These are phyloP conservation scores for Mortierella sp. DNA, from an alignment of 371 early-diverging fungal genomes.

Conservation along the genomic window DNA sequence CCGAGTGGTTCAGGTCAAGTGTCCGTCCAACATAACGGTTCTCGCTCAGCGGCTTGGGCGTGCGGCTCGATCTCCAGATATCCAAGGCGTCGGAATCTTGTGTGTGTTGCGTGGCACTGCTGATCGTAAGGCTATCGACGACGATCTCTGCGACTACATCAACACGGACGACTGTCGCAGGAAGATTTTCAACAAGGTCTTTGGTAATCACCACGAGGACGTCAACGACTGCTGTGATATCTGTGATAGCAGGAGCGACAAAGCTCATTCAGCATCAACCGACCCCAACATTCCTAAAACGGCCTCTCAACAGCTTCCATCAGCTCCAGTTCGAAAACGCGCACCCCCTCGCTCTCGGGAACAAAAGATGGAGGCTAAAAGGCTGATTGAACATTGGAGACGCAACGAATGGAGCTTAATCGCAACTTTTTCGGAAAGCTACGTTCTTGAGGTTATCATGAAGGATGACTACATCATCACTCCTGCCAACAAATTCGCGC, in stretches of 20 bases:
- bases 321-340: too few relatives aligned
- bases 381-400: too few relatives aligned
- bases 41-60: slow-evolving; percentile 12
- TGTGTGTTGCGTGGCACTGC: neutral
- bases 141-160: neutral
- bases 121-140: neutral
- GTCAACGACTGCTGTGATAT: neutral
- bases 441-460: too few relatives aligned
- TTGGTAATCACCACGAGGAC: neutral
- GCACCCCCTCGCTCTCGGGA: too few relatives aligned
- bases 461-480: too few relatives aligned
- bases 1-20: slow-evolving; percentile 9
- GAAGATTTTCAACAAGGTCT: neutral
- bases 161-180: neutral
- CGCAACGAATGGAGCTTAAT: too few relatives aligned
- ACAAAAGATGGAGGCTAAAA: too few relatives aligned
- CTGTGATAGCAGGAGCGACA: neutral
- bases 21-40: neutral
- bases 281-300: too few relatives aligned
- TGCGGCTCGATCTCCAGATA: slow-evolving; percentile 8
- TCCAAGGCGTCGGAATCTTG: slow-evolving; percentile 9
- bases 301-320: too few relatives aligned
- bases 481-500: too few relatives aligned
- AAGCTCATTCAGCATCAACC: too few relatives aligned
- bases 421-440: too few relatives aligned